Conservation (phyloP, 23 red algal species). For the Gracilaria gracilis region DNA sequence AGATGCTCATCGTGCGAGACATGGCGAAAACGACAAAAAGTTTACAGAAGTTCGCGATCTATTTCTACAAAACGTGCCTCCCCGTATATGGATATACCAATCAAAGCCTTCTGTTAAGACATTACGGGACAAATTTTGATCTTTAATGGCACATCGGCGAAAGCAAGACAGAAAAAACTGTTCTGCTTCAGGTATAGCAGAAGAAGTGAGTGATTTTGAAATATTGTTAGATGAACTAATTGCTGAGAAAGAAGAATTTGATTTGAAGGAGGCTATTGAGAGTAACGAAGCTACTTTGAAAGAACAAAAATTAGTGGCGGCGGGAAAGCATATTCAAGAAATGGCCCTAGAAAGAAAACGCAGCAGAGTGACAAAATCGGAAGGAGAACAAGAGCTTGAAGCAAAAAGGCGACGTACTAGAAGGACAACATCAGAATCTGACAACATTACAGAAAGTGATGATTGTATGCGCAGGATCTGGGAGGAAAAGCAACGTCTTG, state of each 20-base stretch:
- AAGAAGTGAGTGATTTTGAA: not conserved
- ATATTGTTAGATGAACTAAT: constrained; percentile 16
- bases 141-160: not conserved
- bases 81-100: not conserved
- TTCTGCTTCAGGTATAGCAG: constrained; percentile 29
- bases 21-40: constrained; percentile 19
- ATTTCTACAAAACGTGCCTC: constrained; percentile 5
- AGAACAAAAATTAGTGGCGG: constrained; percentile 18
- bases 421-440: too few species aligned
- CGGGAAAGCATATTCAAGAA: constrained; percentile 8
- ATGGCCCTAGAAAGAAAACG: constrained; percentile 25
- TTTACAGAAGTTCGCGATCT: not conserved
- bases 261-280: not conserved
- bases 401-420: too few species aligned
- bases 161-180: not conserved
- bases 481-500: too few species aligned
- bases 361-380: not conserved
- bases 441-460: too few species aligned
- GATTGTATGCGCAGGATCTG: too few species aligned
- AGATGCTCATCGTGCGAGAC: not conserved
- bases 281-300: not conserved
- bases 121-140: not conserved
- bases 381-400: too few species aligned
- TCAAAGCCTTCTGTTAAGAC: not conserved
- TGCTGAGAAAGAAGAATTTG: constrained; percentile 13